Evolutionary conservation across 495 filamentous ascomycete species (phyloP), one percentile per base, ranked within the genome.

Genomic region (Penicillium subrubescens): DNA sequence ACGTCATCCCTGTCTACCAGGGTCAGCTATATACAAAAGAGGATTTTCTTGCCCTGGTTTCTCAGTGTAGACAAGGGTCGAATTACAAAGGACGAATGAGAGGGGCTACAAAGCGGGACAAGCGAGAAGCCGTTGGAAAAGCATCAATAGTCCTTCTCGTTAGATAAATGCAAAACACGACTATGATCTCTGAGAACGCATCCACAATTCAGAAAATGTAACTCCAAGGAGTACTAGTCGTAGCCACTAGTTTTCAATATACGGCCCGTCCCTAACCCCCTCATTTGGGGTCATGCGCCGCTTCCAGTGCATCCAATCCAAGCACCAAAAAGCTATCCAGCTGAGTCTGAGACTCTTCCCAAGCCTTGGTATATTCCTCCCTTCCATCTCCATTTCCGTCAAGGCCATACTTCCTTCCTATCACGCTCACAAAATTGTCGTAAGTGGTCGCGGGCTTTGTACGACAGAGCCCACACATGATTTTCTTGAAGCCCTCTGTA

Each of bases 391-490:
- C 41, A 21, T 44, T 44, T 21, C n/a, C 41, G n/a, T 44, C 41
- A 21, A 44, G 41, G 41, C 41, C 46, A 15, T 50, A 50, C 10
- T 50, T 50, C 46, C 23, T 27, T 10, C 23, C 46, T 25, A 27
- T 25, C 11, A 14, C 46, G 23, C 59, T 35, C 12, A 79, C 76
- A 51, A 81, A 75, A 59, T 82, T 86, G 60, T 83, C 77, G 67
- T 81, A 84, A 12, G 83, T 85, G 5, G 81, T 81, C 33, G 72
- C 71, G 7, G 83, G 82, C 70, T 85, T 86, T 6, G 48, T 70
- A 8, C 65, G 65, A 61, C 81, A 85, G 25, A 87, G 62, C 1
- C 73, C 71, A 62, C 77, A 82, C 64, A 82, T 63, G 15, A 81
- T 71, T 12, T 73, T 67, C 48, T 67, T 78, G 1, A 82, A 11